Evolutionary conservation across 208 protist species (phyloP).

Genomic region (Phytomonas francai): DNA sequence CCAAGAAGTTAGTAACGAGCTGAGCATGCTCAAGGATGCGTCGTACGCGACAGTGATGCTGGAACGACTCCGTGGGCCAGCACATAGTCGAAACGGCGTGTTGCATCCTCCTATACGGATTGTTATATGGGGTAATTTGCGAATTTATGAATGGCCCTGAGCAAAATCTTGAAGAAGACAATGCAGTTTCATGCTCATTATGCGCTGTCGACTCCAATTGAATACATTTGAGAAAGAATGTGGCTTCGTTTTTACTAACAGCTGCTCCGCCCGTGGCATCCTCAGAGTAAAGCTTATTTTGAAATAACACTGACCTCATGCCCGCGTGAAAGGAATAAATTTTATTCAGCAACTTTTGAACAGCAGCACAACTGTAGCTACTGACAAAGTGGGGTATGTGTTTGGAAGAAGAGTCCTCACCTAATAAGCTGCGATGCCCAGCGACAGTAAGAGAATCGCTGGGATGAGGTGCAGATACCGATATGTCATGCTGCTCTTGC

Average conservation of each 20-base stretch:
- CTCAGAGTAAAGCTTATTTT: not conserved
- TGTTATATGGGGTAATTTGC: not conserved
- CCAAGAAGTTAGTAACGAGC: slow-evolving; percentile 17
- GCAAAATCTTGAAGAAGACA: not conserved
- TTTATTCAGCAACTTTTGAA: not conserved
- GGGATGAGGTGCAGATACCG: not conserved
- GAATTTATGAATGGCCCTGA: not conserved
- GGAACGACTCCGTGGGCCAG: slow-evolving; percentile 36
- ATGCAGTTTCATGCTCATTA: not conserved
- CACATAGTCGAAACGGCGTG: slow-evolving; percentile 21
- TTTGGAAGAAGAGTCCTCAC: not conserved
- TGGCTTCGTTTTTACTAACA: not conserved
- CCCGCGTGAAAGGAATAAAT: not conserved
- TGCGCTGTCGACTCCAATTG: not conserved
- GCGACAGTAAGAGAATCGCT: not conserved
- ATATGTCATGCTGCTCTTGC: not conserved
- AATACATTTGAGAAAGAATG: not conserved
- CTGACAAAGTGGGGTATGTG: not conserved
- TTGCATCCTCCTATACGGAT: not conserved
- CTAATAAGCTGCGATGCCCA: not conserved
- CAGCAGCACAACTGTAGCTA: not conserved
- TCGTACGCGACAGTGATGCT: slow-evolving; percentile 19
- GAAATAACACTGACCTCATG: not conserved
- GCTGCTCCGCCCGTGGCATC: not conserved
- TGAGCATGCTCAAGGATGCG: slow-evolving; percentile 41